These are phyloP conservation scores for Trametes sanguinea DNA, from an alignment of 768 basidiomycete species.

Conservation along the genomic window DNA sequence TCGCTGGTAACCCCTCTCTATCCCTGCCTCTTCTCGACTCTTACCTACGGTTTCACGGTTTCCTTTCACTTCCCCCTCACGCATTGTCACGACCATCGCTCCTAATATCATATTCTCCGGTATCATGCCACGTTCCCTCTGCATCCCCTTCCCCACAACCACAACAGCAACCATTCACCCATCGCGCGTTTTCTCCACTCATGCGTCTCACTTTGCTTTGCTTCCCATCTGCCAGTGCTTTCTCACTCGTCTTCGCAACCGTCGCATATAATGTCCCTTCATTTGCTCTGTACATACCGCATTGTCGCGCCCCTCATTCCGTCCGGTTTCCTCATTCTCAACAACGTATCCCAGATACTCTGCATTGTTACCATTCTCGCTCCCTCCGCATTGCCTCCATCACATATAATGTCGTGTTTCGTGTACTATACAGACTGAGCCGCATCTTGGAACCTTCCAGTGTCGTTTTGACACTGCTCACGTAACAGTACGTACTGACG, in stretches of 20 bases:
- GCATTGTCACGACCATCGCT: not conserved
- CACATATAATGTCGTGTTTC: constrained; percentile 2
- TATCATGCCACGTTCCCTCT: constrained; percentile 8
- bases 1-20: not conserved
- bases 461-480: not conserved
- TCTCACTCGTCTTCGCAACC: constrained; percentile 16
- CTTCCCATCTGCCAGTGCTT: constrained; percentile 7
- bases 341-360: not conserved
- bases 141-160: not conserved
- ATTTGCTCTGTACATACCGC: constrained; percentile 17
- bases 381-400: not conserved
- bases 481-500: constrained; percentile 13
- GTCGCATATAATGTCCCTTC: constrained; percentile 16
- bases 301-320: not conserved
- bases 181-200: not conserved
- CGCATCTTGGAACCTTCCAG: constrained; percentile 1
- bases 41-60: too few relatives aligned
- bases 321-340: not conserved
- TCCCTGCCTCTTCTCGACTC: not conserved
- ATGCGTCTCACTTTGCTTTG: not conserved
- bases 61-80: not conserved
- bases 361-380: not conserved
- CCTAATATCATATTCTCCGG: constrained; percentile 20
- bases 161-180: not conserved
- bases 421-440: constrained; percentile 10